Evolutionary conservation across 208 protist genomes (phyloP).

Genomic region (Leishmania tropica): DNA sequence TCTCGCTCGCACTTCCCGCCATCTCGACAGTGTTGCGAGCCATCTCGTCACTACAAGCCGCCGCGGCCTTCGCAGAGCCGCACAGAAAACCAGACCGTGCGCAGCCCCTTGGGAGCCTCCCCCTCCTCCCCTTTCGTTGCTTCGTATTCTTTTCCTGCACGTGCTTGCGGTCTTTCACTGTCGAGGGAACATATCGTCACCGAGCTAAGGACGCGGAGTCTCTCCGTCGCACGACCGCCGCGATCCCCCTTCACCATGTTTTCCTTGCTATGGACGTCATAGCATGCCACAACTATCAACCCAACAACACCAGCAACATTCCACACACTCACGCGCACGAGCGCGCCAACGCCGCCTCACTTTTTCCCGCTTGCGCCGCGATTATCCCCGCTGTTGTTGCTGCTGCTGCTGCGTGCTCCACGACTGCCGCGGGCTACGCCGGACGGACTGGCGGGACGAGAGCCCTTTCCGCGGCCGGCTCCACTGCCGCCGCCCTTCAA

Average conservation of each 20-base stretch:
- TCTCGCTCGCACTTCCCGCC: neutral
- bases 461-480: slow-evolving; percentile 11
- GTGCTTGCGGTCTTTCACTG: neutral
- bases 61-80: neutral
- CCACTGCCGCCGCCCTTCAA: slow-evolving; percentile 28
- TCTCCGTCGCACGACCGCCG: neutral
- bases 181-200: neutral
- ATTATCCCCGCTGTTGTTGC: slow-evolving; percentile 3
- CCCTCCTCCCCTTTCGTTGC: neutral
- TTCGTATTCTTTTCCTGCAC: neutral
- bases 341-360: neutral
- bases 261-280: neutral
- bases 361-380: slow-evolving; percentile 1
- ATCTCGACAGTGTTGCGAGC: no score
- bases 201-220: neutral
- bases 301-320: neutral
- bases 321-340: neutral
- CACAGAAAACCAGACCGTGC: no score
- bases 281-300: neutral
- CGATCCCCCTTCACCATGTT: neutral
- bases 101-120: neutral
- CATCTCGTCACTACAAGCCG: neutral
- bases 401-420: slow-evolving; percentile 6
- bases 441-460: slow-evolving; percentile 25
- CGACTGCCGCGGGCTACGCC: slow-evolving; percentile 11